Conservation (phyloP, 1,284 basidiomycete species). For the Ustilago crameri region DNA sequence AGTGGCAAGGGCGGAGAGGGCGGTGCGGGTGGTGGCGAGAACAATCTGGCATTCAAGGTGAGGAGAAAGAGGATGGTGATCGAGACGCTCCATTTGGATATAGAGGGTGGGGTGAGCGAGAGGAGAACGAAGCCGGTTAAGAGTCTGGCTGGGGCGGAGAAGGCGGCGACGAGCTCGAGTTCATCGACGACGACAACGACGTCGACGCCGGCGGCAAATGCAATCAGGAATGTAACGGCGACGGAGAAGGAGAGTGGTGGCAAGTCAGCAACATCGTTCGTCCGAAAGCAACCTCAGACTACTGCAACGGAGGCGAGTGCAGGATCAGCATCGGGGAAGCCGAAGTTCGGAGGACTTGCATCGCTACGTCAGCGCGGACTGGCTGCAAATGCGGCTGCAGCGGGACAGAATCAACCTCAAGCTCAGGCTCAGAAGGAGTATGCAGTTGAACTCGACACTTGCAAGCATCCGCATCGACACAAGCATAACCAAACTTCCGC, state of each 20-base stretch:
- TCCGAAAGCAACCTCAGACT: constrained; percentile 6
- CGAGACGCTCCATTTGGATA: constrained; percentile 91
- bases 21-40: constrained; percentile 76
- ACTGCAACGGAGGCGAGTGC: not conserved
- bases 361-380: constrained; percentile 35
- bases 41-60: constrained; percentile 94
- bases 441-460: constrained; percentile 28
- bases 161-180: too few species aligned
- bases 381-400: constrained; percentile 22
- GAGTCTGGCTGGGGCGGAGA: constrained; percentile 8
- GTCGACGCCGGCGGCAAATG: too few species aligned
- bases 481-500: not conserved
- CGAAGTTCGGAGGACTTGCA: constrained; percentile 27
- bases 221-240: not conserved
- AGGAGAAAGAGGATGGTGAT: constrained; percentile 86
- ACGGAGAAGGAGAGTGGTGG: not conserved
- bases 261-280: constrained; percentile 7
- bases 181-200: too few species aligned
- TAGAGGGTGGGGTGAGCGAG: constrained; percentile 90
- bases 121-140: constrained; percentile 69
- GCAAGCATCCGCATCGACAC: not conserved
- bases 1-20: constrained; percentile 42
- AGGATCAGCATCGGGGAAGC: constrained; percentile 3
- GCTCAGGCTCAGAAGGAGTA: constrained; percentile 13
- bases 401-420: not conserved